These are phyloP conservation scores for Tolypocladium inflatum DNA, from an alignment of 2,329 filamentous ascomycete species.

Conservation along the genomic window DNA sequence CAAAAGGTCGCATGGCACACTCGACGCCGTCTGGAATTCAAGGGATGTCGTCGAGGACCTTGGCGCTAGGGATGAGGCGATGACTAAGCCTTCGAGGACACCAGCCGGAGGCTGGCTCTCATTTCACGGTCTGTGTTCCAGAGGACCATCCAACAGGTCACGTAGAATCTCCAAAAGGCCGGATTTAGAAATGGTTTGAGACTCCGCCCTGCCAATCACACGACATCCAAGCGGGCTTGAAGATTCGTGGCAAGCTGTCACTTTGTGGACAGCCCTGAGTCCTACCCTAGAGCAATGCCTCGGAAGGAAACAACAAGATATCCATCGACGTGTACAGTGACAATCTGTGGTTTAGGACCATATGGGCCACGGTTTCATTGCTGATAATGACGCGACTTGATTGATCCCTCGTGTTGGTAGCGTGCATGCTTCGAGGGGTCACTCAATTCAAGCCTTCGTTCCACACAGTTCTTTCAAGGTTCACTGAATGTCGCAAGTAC, in stretches of 20 bases:
- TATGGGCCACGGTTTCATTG: not conserved
- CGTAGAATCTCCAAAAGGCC: not conserved
- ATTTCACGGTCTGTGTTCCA: not conserved
- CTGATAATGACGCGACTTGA: not conserved
- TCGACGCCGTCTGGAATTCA: conserved; percentile 3
- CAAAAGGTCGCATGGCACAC: not conserved
- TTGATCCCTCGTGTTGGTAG: too few relatives aligned
- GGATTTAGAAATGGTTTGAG: not conserved
- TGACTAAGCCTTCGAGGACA: conserved; percentile 1
- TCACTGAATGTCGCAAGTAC: too few relatives aligned
- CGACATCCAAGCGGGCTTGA: too few relatives aligned
- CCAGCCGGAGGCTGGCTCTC: not conserved
- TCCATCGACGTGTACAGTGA: too few relatives aligned
- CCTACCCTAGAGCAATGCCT: too few relatives aligned
- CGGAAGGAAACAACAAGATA: too few relatives aligned
- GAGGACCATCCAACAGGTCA: not conserved
- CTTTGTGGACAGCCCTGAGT: too few relatives aligned
- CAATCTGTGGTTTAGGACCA: too few relatives aligned
- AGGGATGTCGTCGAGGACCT: conserved; percentile 4
- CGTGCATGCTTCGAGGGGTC: too few relatives aligned
- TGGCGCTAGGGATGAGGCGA: not conserved
- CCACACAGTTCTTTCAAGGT: too few relatives aligned
- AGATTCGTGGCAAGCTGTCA: too few relatives aligned
- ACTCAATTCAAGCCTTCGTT: too few relatives aligned
- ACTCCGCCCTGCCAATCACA: not conserved